phyloP scores from a whole-genome alignment of 805 yeast genomes.

The Komagataella pseudopastoris region DNA sequence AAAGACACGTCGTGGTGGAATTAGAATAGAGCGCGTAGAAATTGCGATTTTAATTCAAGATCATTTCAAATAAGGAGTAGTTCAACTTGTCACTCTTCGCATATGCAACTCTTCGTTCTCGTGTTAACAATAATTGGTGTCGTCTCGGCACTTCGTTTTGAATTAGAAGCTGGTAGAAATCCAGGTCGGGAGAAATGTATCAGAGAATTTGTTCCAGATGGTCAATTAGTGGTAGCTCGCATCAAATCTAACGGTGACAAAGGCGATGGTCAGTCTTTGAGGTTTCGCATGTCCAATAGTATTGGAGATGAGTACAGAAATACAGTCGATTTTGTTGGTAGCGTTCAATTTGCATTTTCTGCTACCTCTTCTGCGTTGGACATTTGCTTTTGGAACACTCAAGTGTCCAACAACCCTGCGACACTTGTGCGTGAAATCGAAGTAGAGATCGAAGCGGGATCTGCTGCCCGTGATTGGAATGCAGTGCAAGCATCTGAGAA shows the following conservation, averaged over 20 bases:
- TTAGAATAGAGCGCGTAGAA: not conserved
- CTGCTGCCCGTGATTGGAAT: slow-evolving; percentile 97
- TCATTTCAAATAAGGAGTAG: not conserved
- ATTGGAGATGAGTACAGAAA: slow-evolving; percentile 78
- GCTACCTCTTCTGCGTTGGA: slow-evolving; percentile 78
- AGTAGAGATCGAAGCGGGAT: slow-evolving; percentile 87
- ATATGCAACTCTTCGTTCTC: not conserved
- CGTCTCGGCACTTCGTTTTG: slow-evolving; percentile 14
- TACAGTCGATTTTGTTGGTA: slow-evolving; percentile 64
- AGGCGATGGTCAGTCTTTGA: slow-evolving; percentile 82
- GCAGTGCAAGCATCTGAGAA: slow-evolving; percentile 86
- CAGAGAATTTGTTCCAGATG: slow-evolving; percentile 80
- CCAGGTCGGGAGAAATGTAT: slow-evolving; percentile 56
- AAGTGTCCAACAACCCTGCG: slow-evolving; percentile 24
- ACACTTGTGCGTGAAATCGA: slow-evolving; percentile 60
- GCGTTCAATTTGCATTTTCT: slow-evolving; percentile 67
- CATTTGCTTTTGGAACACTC: slow-evolving; percentile 72
- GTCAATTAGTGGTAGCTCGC: slow-evolving; percentile 79
- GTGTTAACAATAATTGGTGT: not conserved
- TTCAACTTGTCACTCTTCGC: not conserved
- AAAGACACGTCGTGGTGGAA: not conserved
- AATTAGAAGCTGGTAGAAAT: slow-evolving; percentile 14
- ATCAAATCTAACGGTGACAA: slow-evolving; percentile 58
- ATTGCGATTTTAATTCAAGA: not conserved
- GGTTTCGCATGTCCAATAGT: slow-evolving; percentile 56